A percentile compares a stretch with the other conserved stretches of the same genome.
phyloP scores from a whole-genome alignment of 2,329 filamentous ascomycete species.

The Sporothrix pseudoabietina region DNA sequence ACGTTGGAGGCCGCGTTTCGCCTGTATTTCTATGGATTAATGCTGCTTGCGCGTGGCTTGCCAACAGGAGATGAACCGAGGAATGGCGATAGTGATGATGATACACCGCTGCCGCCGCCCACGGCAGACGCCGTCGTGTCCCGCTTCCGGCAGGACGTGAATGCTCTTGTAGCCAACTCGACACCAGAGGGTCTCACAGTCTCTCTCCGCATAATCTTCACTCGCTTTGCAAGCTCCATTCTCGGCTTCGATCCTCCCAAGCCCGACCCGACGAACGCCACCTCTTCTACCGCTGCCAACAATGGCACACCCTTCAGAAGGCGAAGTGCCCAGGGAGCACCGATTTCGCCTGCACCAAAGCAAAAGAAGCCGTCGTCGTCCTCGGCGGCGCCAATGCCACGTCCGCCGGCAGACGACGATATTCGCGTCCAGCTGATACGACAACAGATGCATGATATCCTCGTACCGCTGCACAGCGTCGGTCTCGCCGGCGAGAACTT shows the following conservation, averaged over 20 bases:
- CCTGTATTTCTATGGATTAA: constrained; percentile 59
- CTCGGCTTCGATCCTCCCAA: constrained; percentile 44
- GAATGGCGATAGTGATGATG: neutral
- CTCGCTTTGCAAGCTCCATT: constrained; percentile 54
- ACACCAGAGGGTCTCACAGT: constrained; percentile 56
- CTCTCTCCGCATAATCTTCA: constrained; percentile 59
- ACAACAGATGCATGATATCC: constrained; percentile 56
- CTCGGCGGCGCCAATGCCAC: constrained; percentile 28
- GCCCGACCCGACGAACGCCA: neutral
- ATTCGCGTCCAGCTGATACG: constrained; percentile 43
- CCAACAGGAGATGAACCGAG: constrained; percentile 37
- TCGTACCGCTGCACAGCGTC: constrained; percentile 63
- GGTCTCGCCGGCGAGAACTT: constrained; percentile 70
- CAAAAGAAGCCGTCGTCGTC: neutral
- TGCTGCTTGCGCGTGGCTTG: constrained; percentile 54
- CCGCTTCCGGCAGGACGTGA: constrained; percentile 61
- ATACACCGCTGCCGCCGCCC: neutral
- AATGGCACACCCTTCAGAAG: constrained; percentile 14
- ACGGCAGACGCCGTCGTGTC: constrained; percentile 42
- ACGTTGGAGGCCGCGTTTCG: constrained; percentile 62
- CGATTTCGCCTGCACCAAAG: constrained; percentile 27
- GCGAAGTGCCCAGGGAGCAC: constrained; percentile 29
- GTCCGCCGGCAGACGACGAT: constrained; percentile 38
- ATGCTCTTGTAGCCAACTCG: constrained; percentile 67
- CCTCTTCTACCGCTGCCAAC: neutral